Base-by-base conservation (phyloP, 352 stramenopile species). In the Pythium vanterpoolii region DNA sequence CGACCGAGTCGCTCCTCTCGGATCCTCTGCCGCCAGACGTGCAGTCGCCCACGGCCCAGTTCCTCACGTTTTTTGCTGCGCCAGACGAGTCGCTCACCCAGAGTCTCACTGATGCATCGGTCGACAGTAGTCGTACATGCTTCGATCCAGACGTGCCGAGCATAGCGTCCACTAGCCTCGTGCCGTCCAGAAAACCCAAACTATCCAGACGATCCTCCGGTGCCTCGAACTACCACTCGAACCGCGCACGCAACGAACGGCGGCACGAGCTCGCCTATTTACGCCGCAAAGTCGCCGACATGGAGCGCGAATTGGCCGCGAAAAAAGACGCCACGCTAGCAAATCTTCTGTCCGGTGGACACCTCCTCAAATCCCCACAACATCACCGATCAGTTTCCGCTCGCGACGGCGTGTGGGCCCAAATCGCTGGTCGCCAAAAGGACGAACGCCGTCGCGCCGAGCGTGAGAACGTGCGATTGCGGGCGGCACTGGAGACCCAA, bases 391-490 rank as follows among this genome's bases (percentile, higher is more conserved):
- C n/a, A 26, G 39, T 5, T 27, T 23, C 39, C 21, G 39, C 18
- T 7, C 4, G 3, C 21, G 5, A 27, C 5, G 48, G 39, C 30
- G 44, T 70, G 21, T 70, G 63, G 63, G 9, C 62, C 21, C 8
- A 54, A 33, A 59, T 70, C 33, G 63, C 63, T 1, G 23, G 19
- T 3, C 49, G 46, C 2, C 63, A 70, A 40, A 38, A 49, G 4
- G 50, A 60, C 26, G 63, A 70, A 36, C 42, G 50, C 2, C 56
- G 43, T 14, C 56, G 57, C 28, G 55, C 51, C 6, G 69, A 83
- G 53, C 61, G 56, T 1, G 74, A 86, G 55, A 84, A 86, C 52
- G 65, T 62, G 9, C 68, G 64, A 1, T 60, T 87, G 1, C 83
- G 79, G 47, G 52, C 66, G 0, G 67, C 76, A 24, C 64, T 87